phyloP scores from a whole-genome alignment of 768 basidiomycete genomes.

The Strobilomyces confusus region DNA sequence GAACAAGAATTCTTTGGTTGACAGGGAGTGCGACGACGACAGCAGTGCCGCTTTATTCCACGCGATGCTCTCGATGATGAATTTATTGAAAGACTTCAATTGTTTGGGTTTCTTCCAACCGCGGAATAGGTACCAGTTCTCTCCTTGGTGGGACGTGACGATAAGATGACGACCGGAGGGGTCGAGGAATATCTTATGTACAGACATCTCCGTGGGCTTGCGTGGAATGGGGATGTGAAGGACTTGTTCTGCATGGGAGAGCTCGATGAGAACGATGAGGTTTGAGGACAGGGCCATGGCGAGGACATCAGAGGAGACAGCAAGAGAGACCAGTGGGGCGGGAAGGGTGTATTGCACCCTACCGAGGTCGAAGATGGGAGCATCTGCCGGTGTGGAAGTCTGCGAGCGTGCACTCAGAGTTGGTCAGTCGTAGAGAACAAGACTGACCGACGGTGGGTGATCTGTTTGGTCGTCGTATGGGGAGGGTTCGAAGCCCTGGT shows the following conservation, averaged over 20 bases:
- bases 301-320: slow-evolving; percentile 82
- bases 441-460: slow-evolving; percentile 26
- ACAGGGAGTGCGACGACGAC: slow-evolving; percentile 62
- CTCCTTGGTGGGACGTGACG: slow-evolving; percentile 80
- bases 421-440: neutral
- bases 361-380: slow-evolving; percentile 77
- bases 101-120: slow-evolving; percentile 79
- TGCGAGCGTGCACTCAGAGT: slow-evolving; percentile 22
- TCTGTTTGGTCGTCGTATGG: slow-evolving; percentile 50
- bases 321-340: slow-evolving; percentile 76
- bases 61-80: slow-evolving; percentile 85
- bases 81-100: slow-evolving; percentile 71
- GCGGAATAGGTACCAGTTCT: slow-evolving; percentile 88
- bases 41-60: slow-evolving; percentile 79
- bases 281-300: slow-evolving; percentile 80
- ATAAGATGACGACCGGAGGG: slow-evolving; percentile 90
- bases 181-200: slow-evolving; percentile 86
- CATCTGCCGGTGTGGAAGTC: slow-evolving; percentile 34
- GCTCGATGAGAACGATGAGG: slow-evolving; percentile 81
- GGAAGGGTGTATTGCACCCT: slow-evolving; percentile 87
- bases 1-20: slow-evolving; percentile 81
- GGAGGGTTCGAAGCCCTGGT: slow-evolving; percentile 86
- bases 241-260: slow-evolving; percentile 83
- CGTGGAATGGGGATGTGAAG: slow-evolving; percentile 73
- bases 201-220: slow-evolving; percentile 69